phyloP scores from a whole-genome alignment of 768 basidiomycete species.

The Russula vinacea region DNA sequence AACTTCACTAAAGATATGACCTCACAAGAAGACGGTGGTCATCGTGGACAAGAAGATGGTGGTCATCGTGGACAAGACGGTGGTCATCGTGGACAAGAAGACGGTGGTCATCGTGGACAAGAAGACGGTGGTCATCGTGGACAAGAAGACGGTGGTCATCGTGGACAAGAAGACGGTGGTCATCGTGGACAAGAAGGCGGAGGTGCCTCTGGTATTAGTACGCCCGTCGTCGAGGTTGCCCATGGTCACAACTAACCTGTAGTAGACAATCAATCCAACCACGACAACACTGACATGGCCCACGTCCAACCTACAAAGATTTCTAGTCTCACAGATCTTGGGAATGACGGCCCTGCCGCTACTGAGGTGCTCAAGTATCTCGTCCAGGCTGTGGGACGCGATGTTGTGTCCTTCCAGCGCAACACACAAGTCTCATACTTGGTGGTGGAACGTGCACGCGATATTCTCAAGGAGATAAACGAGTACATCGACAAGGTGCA shows the following conservation, averaged over 20 bases:
- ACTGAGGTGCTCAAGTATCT: constrained; percentile 29
- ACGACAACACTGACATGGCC: not conserved
- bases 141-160: too few species aligned
- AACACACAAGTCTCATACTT: constrained; percentile 30
- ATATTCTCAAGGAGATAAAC: constrained; percentile 27
- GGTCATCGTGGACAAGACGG: too few species aligned
- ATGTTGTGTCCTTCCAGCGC: constrained; percentile 26
- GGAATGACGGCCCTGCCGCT: constrained; percentile 7
- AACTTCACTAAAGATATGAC: not conserved
- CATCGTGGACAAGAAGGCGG: too few species aligned
- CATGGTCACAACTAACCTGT: not conserved
- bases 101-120: too few species aligned
- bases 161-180: too few species aligned
- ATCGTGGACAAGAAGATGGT: too few species aligned
- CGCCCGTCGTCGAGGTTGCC: too few species aligned
- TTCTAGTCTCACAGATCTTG: constrained; percentile 9
- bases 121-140: too few species aligned
- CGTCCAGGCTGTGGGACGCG: constrained; percentile 22
- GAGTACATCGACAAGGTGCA: constrained; percentile 26
- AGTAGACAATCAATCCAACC: not conserved
- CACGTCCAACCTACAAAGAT: not conserved
- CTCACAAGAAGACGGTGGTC: too few species aligned
- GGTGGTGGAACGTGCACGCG: constrained; percentile 25
- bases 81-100: too few species aligned
- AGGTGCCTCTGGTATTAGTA: not conserved